A percentile compares a stretch with the other conserved stretches of the same genome.
These are phyloP conservation scores for Zoysia matrella DNA, from an alignment of 202 grass and related monocot genomes.

Conservation along the genomic window DNA sequence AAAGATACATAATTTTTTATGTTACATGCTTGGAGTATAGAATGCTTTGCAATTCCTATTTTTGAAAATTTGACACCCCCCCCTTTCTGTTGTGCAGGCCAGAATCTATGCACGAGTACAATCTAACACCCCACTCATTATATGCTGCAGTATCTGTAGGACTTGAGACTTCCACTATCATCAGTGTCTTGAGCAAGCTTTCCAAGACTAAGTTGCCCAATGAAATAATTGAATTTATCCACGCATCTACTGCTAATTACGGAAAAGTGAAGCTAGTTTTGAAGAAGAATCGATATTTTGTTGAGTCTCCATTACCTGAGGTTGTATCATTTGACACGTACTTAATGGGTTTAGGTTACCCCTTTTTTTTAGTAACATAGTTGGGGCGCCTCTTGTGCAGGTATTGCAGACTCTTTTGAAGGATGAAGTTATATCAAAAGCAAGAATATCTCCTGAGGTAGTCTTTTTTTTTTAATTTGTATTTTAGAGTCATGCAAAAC, in stretches of 20 bases:
- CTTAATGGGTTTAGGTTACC: conserved; percentile 9
- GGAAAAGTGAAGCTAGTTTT: conserved; percentile 98
- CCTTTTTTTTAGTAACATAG: conserved; percentile 20
- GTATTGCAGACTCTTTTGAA: conserved; percentile 78
- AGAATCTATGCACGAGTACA: conserved; percentile 97
- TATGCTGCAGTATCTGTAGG: conserved; percentile 95
- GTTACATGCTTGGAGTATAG: conserved; percentile 11
- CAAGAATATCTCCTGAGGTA: conserved; percentile 71
- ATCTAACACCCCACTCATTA: conserved; percentile 90
- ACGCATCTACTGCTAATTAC: conserved; percentile 90
- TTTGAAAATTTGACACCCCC: conserved; percentile 15
- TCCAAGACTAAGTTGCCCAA: conserved; percentile 89
- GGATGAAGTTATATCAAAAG: conserved; percentile 71
- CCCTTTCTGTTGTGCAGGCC: conserved; percentile 56
- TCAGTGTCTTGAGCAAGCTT: conserved; percentile 86
- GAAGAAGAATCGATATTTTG: conserved; percentile 96
- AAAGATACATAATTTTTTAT: not conserved
- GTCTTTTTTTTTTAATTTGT: not conserved
- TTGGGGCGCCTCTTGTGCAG: conserved; percentile 44
- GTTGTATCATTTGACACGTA: conserved; percentile 52
- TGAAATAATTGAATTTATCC: conserved; percentile 96
- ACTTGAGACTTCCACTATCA: conserved; percentile 87
- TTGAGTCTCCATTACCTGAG: conserved; percentile 87
- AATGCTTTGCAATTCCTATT: not conserved
- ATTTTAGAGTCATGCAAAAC: too few species aligned